phyloP scores from a whole-genome alignment of 2,329 filamentous ascomycete genomes.

The Bipolaris bicolor region DNA sequence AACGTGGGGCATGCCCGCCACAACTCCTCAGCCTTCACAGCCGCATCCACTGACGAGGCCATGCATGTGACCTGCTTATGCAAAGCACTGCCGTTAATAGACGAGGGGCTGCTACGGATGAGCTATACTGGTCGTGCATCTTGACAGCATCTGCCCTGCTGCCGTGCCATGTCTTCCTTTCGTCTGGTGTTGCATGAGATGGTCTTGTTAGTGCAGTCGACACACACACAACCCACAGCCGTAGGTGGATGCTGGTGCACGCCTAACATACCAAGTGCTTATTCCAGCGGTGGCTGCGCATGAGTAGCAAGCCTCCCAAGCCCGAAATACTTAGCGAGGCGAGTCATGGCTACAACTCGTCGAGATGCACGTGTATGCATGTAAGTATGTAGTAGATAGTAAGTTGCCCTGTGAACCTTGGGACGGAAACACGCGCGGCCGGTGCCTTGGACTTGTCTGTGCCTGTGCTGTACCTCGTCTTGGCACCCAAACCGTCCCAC shows the following conservation, averaged over 20 bases:
- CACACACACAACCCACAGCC: not conserved
- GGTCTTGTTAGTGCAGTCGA: not conserved
- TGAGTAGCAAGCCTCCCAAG: not conserved
- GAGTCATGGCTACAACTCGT: not conserved
- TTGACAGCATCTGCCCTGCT: not conserved
- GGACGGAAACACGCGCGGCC: too few species aligned
- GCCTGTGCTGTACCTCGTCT: not conserved
- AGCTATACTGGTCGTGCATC: too few species aligned
- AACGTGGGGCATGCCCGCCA: conserved; percentile 16
- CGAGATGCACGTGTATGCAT: not conserved
- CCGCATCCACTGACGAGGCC: conserved; percentile 15
- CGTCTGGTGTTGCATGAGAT: not conserved
- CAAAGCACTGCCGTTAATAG: not conserved
- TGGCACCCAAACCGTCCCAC: not conserved
- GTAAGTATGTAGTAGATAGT: too few species aligned
- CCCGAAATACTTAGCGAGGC: not conserved
- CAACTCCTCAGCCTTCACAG: conserved; percentile 12
- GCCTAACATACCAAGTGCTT: not conserved
- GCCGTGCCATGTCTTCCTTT: not conserved
- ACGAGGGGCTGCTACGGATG: too few species aligned
- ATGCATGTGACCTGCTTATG: not conserved
- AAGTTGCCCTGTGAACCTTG: too few species aligned
- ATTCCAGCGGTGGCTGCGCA: not conserved
- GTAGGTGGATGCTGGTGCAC: not conserved
- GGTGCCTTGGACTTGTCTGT: not conserved